phyloP scores from a whole-genome alignment of 176 grass and related monocot species.

The Cenchrus americanus region DNA sequence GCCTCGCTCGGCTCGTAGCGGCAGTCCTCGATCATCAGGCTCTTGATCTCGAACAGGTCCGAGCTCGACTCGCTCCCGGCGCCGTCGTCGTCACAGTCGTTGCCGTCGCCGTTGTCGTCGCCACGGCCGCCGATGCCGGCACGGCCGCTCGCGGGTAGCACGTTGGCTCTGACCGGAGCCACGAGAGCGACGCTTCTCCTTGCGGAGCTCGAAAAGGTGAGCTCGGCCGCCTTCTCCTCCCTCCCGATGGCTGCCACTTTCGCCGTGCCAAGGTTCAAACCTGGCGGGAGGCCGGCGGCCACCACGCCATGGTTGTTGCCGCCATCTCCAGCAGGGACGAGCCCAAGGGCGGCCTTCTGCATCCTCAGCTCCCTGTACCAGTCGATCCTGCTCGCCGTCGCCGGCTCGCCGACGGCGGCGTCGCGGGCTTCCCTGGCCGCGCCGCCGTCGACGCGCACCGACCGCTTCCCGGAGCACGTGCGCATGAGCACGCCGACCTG shows the following conservation, averaged over 20 bases:
- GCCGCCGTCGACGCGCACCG: slow-evolving; percentile 47
- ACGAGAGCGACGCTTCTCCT: slow-evolving; percentile 33
- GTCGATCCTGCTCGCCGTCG: slow-evolving; percentile 24
- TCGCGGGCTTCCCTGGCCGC: not conserved
- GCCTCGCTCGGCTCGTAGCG: slow-evolving; percentile 84
- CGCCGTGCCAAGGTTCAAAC: slow-evolving; percentile 39
- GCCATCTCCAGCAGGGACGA: not conserved
- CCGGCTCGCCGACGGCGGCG: not conserved
- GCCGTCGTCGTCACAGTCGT: slow-evolving; percentile 22
- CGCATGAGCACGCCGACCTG: slow-evolving; percentile 54
- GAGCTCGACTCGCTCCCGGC: slow-evolving; percentile 89
- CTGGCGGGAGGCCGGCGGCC: slow-evolving; percentile 17
- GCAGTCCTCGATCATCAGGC: slow-evolving; percentile 62
- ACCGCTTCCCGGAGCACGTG: slow-evolving; percentile 59
- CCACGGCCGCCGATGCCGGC: not conserved
- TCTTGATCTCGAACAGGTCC: slow-evolving; percentile 97
- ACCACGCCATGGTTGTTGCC: slow-evolving; percentile 22
- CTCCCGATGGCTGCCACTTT: slow-evolving; percentile 46
- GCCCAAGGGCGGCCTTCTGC: slow-evolving; percentile 45
- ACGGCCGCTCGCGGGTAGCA: not conserved
- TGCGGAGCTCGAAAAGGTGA: slow-evolving; percentile 10
- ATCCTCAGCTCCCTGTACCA: slow-evolving; percentile 55
- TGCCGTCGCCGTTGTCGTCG: not conserved
- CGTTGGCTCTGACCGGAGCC: slow-evolving; percentile 34
- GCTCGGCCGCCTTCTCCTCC: slow-evolving; percentile 24